These are phyloP conservation scores for Lithohypha guttulata DNA, from an alignment of 2,329 filamentous ascomycete genomes.

Conservation along the genomic window DNA sequence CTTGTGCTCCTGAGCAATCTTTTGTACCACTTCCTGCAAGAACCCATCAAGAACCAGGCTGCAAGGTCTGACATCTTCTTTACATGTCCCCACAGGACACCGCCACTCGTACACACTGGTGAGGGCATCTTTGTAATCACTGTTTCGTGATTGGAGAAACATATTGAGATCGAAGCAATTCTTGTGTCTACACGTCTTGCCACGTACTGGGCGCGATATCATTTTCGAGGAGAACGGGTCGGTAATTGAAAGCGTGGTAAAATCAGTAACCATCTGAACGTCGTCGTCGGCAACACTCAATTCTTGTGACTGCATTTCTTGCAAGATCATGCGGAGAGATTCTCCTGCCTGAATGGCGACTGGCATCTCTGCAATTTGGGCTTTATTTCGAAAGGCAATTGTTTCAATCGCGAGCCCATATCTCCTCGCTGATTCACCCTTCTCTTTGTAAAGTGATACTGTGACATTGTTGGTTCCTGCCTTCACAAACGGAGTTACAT, in stretches of 20 bases:
- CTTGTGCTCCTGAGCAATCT: slow-evolving; percentile 42
- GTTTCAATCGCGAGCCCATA: slow-evolving; percentile 62
- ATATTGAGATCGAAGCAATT: slow-evolving; percentile 86
- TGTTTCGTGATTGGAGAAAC: slow-evolving; percentile 58
- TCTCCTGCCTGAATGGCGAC: slow-evolving; percentile 35
- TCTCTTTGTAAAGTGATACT: slow-evolving; percentile 38
- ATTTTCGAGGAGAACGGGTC: slow-evolving; percentile 58
- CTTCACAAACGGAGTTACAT: slow-evolving; percentile 53
- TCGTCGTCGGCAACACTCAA: slow-evolving; percentile 50
- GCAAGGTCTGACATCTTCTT: slow-evolving; percentile 62
- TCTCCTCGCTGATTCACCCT: slow-evolving; percentile 23
- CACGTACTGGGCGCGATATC: slow-evolving; percentile 62
- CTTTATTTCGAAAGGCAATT: slow-evolving; percentile 44
- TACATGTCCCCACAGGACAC: slow-evolving; percentile 65
- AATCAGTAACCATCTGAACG: slow-evolving; percentile 46
- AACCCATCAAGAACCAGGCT: slow-evolving; percentile 65
- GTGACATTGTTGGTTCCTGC: slow-evolving; percentile 53
- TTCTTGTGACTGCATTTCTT: slow-evolving; percentile 26
- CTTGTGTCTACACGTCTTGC: slow-evolving; percentile 58
- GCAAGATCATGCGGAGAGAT: slow-evolving; percentile 47
- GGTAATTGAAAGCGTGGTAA: slow-evolving; percentile 51
- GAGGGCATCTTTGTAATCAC: slow-evolving; percentile 27
- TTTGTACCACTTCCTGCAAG: slow-evolving; percentile 49
- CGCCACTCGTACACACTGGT: slow-evolving; percentile 64
- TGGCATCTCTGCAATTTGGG: slow-evolving; percentile 30